Base-by-base conservation (phyloP, 2,329 filamentous ascomycete species). In the Ceratocystis alfenasii region DNA sequence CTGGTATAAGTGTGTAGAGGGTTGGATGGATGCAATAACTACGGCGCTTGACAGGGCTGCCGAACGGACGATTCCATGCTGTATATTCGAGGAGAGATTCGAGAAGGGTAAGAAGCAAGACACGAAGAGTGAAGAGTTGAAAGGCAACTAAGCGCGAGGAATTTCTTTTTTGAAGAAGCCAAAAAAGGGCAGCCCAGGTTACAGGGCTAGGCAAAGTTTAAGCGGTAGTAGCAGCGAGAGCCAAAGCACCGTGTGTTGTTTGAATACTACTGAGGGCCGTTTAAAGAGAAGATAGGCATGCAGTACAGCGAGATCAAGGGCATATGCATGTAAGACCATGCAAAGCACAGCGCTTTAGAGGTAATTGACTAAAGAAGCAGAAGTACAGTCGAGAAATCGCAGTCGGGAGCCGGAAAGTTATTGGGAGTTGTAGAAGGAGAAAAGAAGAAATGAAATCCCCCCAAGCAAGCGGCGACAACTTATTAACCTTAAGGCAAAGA, bases 21-120 rank as follows among this genome's bases (percentile, higher is more conserved):
- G 22, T 22, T 28, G 30, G 50, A 28, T 50, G 12, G 44, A 45
- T 46, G 4, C 2, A 46, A 63, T 30, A 63, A 48, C 44, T 65
- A 65, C 36, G 53, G 63, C 63, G 63, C 53, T 59, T 61, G 63
- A 60, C 30, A 25, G 45, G 63, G 53, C 53, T 57, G 53, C 63
- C 63, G 48, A 53, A 50, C 48, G 48, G 55, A 50, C 63, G 66
- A 67, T 48, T 63, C 66, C 66, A 67, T 67, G 45, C 66, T 67
- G 66, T 61, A 64, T 65, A 46, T 61, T 28, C 45, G 69, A 63
- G 33, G 30, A 59, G 28, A 59, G 48, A 53, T 53, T 59, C 15
- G 50, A 36, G 68, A 67, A 67, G 66, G n/a, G 62, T 41, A 41
- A 15, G 36, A 41, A 41, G 36, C 36, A 41, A 41, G 10, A 41